Evolutionary conservation across 1,284 basidiomycete genomes (phyloP).

Genomic region (Naganishia liquefaciens): DNA sequence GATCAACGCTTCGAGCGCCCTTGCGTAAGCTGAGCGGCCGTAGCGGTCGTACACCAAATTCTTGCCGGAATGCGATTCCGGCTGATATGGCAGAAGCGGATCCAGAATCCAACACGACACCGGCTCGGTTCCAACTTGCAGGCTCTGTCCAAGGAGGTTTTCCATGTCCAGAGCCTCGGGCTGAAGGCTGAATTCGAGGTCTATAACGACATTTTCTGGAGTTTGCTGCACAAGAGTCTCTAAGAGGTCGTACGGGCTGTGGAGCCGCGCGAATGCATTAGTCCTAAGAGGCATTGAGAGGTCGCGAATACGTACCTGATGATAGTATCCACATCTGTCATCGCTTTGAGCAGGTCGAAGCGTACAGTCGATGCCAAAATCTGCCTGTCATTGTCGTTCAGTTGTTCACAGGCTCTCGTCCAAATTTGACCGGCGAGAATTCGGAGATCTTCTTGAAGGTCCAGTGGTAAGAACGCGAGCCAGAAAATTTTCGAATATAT

Average conservation of each 20-base stretch:
- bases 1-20: constrained; percentile 16
- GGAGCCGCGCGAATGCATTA: background rate
- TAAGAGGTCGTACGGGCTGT: constrained; percentile 16
- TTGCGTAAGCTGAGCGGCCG: constrained; percentile 25
- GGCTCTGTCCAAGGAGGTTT: background rate
- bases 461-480: constrained; percentile 15
- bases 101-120: constrained; percentile 15
- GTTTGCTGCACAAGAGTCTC: constrained; percentile 8
- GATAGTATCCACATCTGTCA: constrained; percentile 8
- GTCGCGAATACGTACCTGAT: constrained; percentile 10
- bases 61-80: background rate
- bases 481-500: constrained; percentile 21
- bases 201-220: constrained; percentile 6
- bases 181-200: background rate
- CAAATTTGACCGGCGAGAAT: constrained; percentile 3
- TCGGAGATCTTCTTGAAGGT: background rate
- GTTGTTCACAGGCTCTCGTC: background rate
- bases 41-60: constrained; percentile 6
- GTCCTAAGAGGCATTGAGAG: background rate
- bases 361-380: background rate
- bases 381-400: background rate
- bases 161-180: constrained; percentile 11
- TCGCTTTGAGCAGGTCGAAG: constrained; percentile 5
- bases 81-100: constrained; percentile 11
- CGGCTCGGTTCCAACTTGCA: background rate